These are phyloP conservation scores for Lotus japonicus DNA, from an alignment of 306 rosid genomes.

Conservation along the genomic window DNA sequence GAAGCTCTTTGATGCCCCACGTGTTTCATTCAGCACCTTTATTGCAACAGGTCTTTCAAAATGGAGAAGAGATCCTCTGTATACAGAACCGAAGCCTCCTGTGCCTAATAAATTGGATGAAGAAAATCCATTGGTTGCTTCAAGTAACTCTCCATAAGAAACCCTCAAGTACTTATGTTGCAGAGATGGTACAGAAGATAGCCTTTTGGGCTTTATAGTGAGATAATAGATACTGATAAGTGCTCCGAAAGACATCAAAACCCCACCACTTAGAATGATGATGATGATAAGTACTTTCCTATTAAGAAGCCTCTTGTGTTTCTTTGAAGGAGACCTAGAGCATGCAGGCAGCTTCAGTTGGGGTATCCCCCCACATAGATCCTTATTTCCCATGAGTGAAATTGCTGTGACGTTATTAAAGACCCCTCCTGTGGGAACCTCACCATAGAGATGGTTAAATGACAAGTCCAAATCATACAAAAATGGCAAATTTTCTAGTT, in stretches of 20 bases:
- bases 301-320: background rate
- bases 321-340: background rate
- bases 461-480: slow-evolving; percentile 21
- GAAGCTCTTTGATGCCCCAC: slow-evolving; percentile 35
- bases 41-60: slow-evolving; percentile 16
- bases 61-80: slow-evolving; percentile 19
- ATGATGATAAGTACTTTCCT: background rate
- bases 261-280: background rate
- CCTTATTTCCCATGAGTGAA: slow-evolving; percentile 9
- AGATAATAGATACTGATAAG: background rate
- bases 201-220: background rate
- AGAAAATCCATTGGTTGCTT: slow-evolving; percentile 38
- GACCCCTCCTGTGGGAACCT: slow-evolving; percentile 24
- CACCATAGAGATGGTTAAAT: slow-evolving; percentile 30
- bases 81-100: slow-evolving; percentile 28
- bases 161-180: slow-evolving; percentile 1
- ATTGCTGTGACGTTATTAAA: slow-evolving; percentile 12
- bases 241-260: background rate
- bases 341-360: slow-evolving; percentile 19
- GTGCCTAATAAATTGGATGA: slow-evolving; percentile 24
- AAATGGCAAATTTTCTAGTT: background rate
- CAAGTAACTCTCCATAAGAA: slow-evolving; percentile 26
- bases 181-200: background rate
- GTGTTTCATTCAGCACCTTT: slow-evolving; percentile 26
- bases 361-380: slow-evolving; percentile 33